These are phyloP conservation scores for Ilex asprella DNA, from an alignment of 257 asterid species.

Conservation along the genomic window DNA sequence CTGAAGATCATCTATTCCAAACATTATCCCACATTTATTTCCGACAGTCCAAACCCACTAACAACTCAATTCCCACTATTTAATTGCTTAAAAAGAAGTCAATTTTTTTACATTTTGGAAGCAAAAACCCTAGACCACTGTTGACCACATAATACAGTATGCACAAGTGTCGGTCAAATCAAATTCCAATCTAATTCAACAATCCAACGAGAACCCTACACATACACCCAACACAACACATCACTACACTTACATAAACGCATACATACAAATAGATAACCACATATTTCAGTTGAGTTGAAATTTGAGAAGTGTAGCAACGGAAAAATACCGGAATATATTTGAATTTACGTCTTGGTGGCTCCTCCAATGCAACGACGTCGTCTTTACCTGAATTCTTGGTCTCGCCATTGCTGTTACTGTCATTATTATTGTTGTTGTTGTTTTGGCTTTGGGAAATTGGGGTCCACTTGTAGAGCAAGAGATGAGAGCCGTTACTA, in stretches of 20 bases:
- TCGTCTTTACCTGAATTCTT: slow-evolving; percentile 32
- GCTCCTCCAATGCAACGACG: slow-evolving; percentile 42
- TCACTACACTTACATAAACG: no score
- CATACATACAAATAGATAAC: no score
- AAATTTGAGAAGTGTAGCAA: slow-evolving; percentile 1
- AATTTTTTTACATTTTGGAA: neutral
- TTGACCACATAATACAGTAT: neutral
- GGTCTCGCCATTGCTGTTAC: slow-evolving; percentile 29
- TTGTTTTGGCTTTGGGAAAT: slow-evolving; percentile 39
- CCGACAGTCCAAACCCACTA: neutral
- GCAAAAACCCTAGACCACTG: slow-evolving; percentile 14
- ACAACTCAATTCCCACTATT: slow-evolving; percentile 6
- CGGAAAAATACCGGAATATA: slow-evolving; percentile 73
- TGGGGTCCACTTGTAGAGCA: slow-evolving; percentile 82
- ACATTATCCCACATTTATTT: no score
- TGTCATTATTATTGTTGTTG: slow-evolving; percentile 15
- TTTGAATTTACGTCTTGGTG: slow-evolving; percentile 68
- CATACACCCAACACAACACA: no score
- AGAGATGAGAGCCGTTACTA: slow-evolving; percentile 46
- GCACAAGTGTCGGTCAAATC: neutral
- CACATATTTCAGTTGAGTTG: no score
- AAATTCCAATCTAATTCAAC: neutral
- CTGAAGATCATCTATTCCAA: no score
- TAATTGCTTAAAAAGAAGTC: neutral
- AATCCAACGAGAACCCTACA: no score